These are phyloP conservation scores for Cadophora malorum DNA, from an alignment of 2,329 filamentous ascomycete species.

Conservation along the genomic window DNA sequence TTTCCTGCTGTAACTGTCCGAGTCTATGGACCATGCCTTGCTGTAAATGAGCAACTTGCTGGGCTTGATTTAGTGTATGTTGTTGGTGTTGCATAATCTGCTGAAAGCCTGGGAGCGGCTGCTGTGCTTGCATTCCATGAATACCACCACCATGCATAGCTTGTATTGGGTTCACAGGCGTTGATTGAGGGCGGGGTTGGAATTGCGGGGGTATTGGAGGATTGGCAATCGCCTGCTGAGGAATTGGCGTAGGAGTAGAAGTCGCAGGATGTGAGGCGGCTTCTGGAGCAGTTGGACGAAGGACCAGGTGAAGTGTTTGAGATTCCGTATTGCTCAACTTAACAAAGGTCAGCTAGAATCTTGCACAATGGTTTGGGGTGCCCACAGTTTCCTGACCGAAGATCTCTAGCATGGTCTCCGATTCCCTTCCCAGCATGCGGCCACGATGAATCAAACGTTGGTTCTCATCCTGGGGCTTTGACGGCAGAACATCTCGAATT, in stretches of 20 bases:
- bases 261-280: slow-evolving; percentile 14
- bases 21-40: slow-evolving; percentile 45
- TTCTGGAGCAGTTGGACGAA: slow-evolving; percentile 49
- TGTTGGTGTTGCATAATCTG: slow-evolving; percentile 39
- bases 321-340: slow-evolving; percentile 48
- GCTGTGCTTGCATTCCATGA: slow-evolving; percentile 36
- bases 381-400: slow-evolving; percentile 58
- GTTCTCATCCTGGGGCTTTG: slow-evolving; percentile 58
- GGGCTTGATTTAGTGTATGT: slow-evolving; percentile 30
- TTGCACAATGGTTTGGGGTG: slow-evolving; percentile 23
- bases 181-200: slow-evolving; percentile 36
- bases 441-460: slow-evolving; percentile 68
- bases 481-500: slow-evolving; percentile 58
- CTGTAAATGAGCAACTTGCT: slow-evolving; percentile 15
- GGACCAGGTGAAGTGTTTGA: slow-evolving; percentile 61
- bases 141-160: slow-evolving; percentile 33
- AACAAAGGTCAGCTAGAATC: slow-evolving; percentile 46
- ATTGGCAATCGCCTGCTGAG: slow-evolving; percentile 19
- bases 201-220: slow-evolving; percentile 28
- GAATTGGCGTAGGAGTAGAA: slow-evolving; percentile 18
- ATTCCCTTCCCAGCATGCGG: slow-evolving; percentile 59
- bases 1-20: slow-evolving; percentile 55
- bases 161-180: slow-evolving; percentile 31
- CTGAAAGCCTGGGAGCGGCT: slow-evolving; percentile 39
- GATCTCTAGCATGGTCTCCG: slow-evolving; percentile 61